phyloP scores from a whole-genome alignment of 1,284 basidiomycete species.

The Peniophora sp. region DNA sequence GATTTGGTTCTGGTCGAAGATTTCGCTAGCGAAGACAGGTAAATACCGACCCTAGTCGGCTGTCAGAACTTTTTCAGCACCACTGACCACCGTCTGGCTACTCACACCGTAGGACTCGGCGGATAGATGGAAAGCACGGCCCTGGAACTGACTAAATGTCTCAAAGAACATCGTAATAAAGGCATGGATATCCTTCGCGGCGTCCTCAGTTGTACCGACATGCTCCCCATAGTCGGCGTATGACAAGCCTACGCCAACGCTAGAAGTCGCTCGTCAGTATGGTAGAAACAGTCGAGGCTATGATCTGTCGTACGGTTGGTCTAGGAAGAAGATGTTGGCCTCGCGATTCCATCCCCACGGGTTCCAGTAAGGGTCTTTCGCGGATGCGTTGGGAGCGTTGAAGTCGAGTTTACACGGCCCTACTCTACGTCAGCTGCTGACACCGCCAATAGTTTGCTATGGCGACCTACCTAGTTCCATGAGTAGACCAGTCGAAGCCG shows the following conservation, averaged over 20 bases:
- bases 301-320: conserved; percentile 41
- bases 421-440: background rate
- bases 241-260: conserved; percentile 62
- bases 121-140: conserved; percentile 57
- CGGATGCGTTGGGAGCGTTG: no score
- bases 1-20: conserved; percentile 65
- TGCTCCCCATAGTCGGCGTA: conserved; percentile 49
- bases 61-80: conserved; percentile 16
- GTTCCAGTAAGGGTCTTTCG: conserved; percentile 51
- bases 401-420: background rate
- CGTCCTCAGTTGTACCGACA: conserved; percentile 62
- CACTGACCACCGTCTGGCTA: conserved; percentile 22
- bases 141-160: conserved; percentile 60
- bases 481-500: conserved; percentile 56
- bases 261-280: conserved; percentile 4
- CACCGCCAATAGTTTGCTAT: no score
- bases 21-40: conserved; percentile 74
- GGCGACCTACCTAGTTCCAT: conserved; percentile 40
- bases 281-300: background rate
- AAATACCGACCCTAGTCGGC: conserved; percentile 61
- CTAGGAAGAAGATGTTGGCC: conserved; percentile 66
- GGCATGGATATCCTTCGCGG: conserved; percentile 62
- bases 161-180: conserved; percentile 74
- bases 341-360: conserved; percentile 58
- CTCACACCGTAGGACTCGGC: conserved; percentile 63